These are phyloP conservation scores for Bodo saltans DNA, from an alignment of 78 protist genomes.

Conservation along the genomic window DNA sequence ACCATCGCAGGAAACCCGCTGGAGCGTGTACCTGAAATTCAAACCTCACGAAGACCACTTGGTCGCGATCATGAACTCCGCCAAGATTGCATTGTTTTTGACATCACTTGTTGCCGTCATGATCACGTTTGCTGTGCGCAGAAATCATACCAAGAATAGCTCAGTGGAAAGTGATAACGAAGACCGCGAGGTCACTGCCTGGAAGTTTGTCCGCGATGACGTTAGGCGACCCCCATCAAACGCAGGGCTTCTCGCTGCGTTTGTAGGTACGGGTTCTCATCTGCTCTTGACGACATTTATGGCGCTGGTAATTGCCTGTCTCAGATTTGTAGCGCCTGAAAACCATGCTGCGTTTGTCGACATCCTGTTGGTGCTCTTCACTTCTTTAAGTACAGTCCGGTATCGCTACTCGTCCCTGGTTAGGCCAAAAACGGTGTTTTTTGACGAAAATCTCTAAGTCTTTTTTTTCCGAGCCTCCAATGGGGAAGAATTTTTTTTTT, in stretches of 20 bases:
- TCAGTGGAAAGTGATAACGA: conserved; percentile 16
- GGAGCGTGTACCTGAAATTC: conserved; percentile 83
- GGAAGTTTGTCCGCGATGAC: conserved; percentile 44
- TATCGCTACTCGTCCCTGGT: no score
- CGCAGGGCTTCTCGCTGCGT: background rate
- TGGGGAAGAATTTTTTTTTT: no score
- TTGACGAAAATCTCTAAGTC: no score
- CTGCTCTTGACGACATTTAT: conserved; percentile 10
- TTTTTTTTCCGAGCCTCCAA: no score
- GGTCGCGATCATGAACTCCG: conserved; percentile 91
- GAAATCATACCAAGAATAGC: conserved; percentile 6
- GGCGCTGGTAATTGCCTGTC: conserved; percentile 64
- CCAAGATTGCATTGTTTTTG: conserved; percentile 85
- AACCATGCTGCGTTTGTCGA: conserved; percentile 81
- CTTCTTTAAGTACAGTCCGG: conserved; percentile 79
- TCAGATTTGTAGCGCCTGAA: conserved; percentile 96
- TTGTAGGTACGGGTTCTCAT: conserved; percentile 34
- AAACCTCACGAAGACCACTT: conserved; percentile 76
- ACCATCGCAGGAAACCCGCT: conserved; percentile 82
- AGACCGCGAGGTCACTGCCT: conserved; percentile 55
- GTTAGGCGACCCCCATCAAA: conserved; percentile 26
- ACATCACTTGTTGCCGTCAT: conserved; percentile 92
- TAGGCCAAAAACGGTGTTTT: no score
- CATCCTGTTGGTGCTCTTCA: conserved; percentile 76
- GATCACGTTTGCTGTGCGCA: conserved; percentile 75